Percentiles rank a stretch among this genome's conserved stretches.
These are phyloP conservation scores for Lagenaria siceraria DNA, from an alignment of 306 rosid species.

Conservation along the genomic window DNA sequence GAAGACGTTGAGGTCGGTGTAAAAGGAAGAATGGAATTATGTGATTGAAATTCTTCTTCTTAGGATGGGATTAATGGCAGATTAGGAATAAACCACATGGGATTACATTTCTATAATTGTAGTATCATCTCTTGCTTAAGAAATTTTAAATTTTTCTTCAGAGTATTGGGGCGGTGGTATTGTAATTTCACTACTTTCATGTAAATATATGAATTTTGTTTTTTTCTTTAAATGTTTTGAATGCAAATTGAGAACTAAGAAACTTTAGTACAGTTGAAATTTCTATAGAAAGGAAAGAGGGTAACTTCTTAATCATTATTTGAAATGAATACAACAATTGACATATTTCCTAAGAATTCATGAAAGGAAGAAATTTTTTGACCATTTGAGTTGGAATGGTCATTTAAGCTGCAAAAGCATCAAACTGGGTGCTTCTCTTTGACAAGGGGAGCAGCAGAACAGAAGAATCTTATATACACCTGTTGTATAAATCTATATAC, in stretches of 20 bases:
- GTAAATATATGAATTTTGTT: too few relatives aligned
- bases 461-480: conserved; percentile 5
- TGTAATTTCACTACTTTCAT: background rate
- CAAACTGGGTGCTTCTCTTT: background rate
- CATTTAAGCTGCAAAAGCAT: background rate
- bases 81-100: background rate
- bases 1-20: conserved; percentile 20
- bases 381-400: conserved; percentile 3
- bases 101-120: background rate
- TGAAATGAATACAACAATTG: conserved; percentile 5
- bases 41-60: background rate
- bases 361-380: background rate
- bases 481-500: conserved; percentile 19
- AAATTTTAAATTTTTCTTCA: background rate
- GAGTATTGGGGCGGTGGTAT: background rate
- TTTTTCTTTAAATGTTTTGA: background rate
- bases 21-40: conserved; percentile 20
- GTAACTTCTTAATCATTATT: background rate
- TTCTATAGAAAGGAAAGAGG: background rate
- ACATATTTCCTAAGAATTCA: background rate
- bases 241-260: background rate
- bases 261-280: background rate
- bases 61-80: too few relatives aligned
- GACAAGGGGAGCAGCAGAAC: conserved; percentile 10
- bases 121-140: background rate